Conservation (phyloP, 2,329 filamentous ascomycete genomes). For the Pseudogymnoascus sp. region DNA sequence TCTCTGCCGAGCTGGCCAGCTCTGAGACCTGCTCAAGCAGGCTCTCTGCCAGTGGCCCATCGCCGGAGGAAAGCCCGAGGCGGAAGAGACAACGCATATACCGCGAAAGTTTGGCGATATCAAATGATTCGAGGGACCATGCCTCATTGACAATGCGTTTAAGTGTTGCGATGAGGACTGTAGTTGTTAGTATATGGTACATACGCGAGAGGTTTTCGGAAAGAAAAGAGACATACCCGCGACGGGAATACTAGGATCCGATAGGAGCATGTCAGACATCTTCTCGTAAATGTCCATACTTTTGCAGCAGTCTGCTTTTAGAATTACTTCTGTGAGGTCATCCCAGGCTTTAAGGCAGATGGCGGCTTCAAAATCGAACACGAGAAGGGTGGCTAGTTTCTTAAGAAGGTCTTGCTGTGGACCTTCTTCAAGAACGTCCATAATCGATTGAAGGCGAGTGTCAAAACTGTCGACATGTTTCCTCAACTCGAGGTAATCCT, state of each 20-base stretch:
- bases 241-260: neutral
- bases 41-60: slow-evolving; percentile 42
- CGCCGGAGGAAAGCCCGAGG: slow-evolving; percentile 49
- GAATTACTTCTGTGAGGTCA: slow-evolving; percentile 51
- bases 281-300: slow-evolving; percentile 45
- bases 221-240: neutral
- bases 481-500: slow-evolving; percentile 54
- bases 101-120: slow-evolving; percentile 54
- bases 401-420: slow-evolving; percentile 43
- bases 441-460: slow-evolving; percentile 31
- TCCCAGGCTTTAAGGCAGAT: slow-evolving; percentile 60
- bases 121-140: slow-evolving; percentile 47
- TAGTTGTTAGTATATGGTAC: slow-evolving; percentile 36
- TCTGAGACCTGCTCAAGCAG: slow-evolving; percentile 52
- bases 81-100: slow-evolving; percentile 76
- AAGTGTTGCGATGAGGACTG: slow-evolving; percentile 36
- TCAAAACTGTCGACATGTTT: slow-evolving; percentile 54
- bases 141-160: slow-evolving; percentile 63
- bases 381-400: slow-evolving; percentile 59
- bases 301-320: slow-evolving; percentile 37
- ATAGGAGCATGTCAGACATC: slow-evolving; percentile 58
- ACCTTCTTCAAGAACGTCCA: slow-evolving; percentile 34
- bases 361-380: slow-evolving; percentile 73
- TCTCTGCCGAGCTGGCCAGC: slow-evolving; percentile 20
- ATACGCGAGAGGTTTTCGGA: slow-evolving; percentile 13